phyloP scores from a whole-genome alignment of 2,329 filamentous ascomycete genomes.

The Sclerotinia spermophila region DNA sequence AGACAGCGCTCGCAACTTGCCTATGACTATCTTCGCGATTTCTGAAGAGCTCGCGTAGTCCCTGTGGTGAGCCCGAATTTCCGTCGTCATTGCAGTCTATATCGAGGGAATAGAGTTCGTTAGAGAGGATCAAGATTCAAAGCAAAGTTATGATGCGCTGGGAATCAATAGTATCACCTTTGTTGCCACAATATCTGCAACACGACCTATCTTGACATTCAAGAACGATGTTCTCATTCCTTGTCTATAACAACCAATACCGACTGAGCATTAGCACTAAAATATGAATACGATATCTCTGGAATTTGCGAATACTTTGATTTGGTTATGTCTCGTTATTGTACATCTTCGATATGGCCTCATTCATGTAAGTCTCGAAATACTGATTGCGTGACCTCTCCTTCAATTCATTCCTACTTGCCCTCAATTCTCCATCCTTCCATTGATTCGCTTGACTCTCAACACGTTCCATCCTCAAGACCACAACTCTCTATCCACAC shows the following conservation, averaged over 20 bases:
- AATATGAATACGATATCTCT: neutral
- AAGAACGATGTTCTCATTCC: too few relatives aligned
- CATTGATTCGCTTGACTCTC: too few relatives aligned
- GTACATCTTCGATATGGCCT: accelerated
- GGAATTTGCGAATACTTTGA: neutral
- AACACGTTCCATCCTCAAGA: constrained; percentile 11
- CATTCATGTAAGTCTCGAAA: neutral
- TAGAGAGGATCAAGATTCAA: too few relatives aligned
- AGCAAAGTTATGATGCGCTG: too few relatives aligned
- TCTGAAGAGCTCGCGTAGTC: neutral
- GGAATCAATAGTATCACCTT: too few relatives aligned
- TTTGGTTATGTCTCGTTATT: neutral
- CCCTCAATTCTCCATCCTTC: neutral
- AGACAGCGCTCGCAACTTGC: neutral
- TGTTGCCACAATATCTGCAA: too few relatives aligned
- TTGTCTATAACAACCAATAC: too few relatives aligned
- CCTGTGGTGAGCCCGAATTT: neutral
- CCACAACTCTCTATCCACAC: constrained; percentile 40
- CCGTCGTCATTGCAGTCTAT: neutral
- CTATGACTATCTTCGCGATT: neutral
- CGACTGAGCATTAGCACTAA: too few relatives aligned
- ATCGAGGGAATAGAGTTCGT: neutral
- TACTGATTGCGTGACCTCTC: neutral
- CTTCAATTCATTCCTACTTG: neutral
- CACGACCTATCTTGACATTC: too few relatives aligned